Percentiles rank a stretch among this genome's conserved stretches.
These are phyloP conservation scores for Persicaria maculosa DNA, from an alignment of 148 eudicot genomes.

Conservation along the genomic window DNA sequence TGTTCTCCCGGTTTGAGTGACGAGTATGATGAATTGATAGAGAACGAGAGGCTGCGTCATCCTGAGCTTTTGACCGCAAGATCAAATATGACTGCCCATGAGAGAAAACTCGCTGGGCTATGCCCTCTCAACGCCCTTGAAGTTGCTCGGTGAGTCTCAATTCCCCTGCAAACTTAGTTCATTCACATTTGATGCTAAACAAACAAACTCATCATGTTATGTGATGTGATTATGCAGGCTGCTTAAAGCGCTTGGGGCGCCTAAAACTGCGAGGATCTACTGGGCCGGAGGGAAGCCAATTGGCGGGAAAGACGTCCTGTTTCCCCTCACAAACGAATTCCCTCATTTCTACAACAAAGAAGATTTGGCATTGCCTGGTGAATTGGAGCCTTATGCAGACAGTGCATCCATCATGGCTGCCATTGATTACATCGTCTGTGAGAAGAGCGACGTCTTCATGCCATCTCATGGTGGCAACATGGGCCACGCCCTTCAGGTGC, in stretches of 20 bases:
- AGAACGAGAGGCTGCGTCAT: constrained; percentile 49
- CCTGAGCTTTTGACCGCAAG: constrained; percentile 84
- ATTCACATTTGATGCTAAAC: background rate
- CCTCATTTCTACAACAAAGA: constrained; percentile 79
- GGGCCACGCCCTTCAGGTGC: constrained; percentile 93
- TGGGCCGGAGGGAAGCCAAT: constrained; percentile 96
- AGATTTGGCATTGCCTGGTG: constrained; percentile 76
- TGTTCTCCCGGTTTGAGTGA: constrained; percentile 78
- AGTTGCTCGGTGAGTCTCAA: constrained; percentile 53
- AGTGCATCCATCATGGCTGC: constrained; percentile 88
- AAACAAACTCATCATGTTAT: background rate
- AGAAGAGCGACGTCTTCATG: constrained; percentile 89
- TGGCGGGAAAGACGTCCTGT: constrained; percentile 78
- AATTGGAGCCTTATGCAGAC: constrained; percentile 55
- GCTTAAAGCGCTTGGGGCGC: constrained; percentile 90
- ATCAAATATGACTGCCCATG: constrained; percentile 81
- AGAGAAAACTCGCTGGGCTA: constrained; percentile 89
- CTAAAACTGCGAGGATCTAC: constrained; percentile 54
- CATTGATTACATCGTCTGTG: constrained; percentile 81
- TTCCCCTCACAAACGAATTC: constrained; percentile 58
- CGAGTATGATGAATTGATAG: constrained; percentile 61
- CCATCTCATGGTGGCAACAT: constrained; percentile 98
- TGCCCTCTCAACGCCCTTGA: constrained; percentile 91
- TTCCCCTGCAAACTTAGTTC: background rate
- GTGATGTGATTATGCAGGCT: constrained; percentile 36